These are phyloP conservation scores for Gelatoporia subvermispora DNA, from an alignment of 768 basidiomycete genomes.

Conservation along the genomic window DNA sequence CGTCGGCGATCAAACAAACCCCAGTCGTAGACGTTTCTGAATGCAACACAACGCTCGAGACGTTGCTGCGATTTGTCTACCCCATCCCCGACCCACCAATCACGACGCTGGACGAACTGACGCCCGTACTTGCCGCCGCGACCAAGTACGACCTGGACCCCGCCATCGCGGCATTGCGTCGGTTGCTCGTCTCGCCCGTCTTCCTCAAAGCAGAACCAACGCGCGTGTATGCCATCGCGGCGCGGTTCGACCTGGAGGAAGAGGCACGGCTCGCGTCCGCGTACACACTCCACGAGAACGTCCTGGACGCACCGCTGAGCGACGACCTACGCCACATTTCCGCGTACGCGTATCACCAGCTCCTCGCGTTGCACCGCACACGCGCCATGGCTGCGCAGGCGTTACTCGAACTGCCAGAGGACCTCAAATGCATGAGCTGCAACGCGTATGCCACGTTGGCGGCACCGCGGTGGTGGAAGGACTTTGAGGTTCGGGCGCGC, in stretches of 20 bases:
- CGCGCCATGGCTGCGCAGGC: slow-evolving; percentile 46
- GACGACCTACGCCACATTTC: slow-evolving; percentile 64
- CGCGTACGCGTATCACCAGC: slow-evolving; percentile 63
- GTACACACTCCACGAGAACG: slow-evolving; percentile 46
- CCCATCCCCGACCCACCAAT: slow-evolving; percentile 53
- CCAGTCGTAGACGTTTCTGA: slow-evolving; percentile 58
- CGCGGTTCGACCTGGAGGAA: slow-evolving; percentile 56
- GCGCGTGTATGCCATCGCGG: slow-evolving; percentile 69
- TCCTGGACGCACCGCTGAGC: slow-evolving; percentile 52
- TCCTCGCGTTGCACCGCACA: slow-evolving; percentile 54
- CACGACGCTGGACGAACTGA: slow-evolving; percentile 48
- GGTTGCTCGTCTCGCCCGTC: slow-evolving; percentile 42
- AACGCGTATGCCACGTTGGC: slow-evolving; percentile 48
- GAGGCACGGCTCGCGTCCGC: slow-evolving; percentile 59
- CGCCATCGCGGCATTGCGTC: slow-evolving; percentile 45
- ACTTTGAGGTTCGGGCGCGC: slow-evolving; percentile 51
- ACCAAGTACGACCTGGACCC: slow-evolving; percentile 59
- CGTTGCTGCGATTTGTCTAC: slow-evolving; percentile 57
- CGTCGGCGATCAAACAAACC: slow-evolving; percentile 7
- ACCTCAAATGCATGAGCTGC: slow-evolving; percentile 65
- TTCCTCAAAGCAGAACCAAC: slow-evolving; percentile 47
- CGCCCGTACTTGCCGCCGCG: slow-evolving; percentile 45
- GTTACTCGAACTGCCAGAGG: slow-evolving; percentile 40
- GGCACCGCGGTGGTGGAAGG: slow-evolving; percentile 66
- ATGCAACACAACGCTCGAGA: slow-evolving; percentile 35